A percentile compares a stretch with the other conserved stretches of the same genome.
Evolutionary conservation across 1,284 basidiomycete genomes (phyloP).

Genomic region (Neonothopanus nambi): DNA sequence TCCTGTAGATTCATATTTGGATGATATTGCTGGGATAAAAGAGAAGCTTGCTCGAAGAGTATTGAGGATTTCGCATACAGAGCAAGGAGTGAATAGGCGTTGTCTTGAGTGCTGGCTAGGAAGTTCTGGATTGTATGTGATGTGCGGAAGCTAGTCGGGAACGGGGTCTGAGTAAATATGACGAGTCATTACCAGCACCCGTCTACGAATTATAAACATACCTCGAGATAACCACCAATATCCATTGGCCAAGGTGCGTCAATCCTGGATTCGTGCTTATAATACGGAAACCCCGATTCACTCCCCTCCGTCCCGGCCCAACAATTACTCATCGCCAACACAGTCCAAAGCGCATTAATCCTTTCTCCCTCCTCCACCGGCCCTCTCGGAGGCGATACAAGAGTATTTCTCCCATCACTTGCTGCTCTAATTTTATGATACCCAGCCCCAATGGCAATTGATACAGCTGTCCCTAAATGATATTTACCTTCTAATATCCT

Average conservation of each 20-base stretch:
- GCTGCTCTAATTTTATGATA: conserved; percentile 9
- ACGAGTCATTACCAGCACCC: no score
- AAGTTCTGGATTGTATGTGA: conserved; percentile 7
- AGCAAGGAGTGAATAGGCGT: not conserved
- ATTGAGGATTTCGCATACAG: conserved; percentile 9
- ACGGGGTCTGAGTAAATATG: not conserved
- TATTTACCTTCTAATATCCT: conserved; percentile 17
- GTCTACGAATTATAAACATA: not conserved
- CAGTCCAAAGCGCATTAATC: conserved; percentile 9
- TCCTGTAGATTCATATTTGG: conserved; percentile 18
- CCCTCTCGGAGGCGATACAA: not conserved
- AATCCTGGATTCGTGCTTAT: not conserved
- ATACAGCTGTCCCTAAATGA: conserved; percentile 13
- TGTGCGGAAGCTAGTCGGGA: not conserved
- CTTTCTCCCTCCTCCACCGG: conserved; percentile 6
- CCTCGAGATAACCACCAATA: not conserved
- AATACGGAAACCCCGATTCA: not conserved
- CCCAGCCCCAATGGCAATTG: conserved; percentile 12
- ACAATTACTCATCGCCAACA: conserved; percentile 3
- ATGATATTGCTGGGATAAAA: conserved; percentile 17
- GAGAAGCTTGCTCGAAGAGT: conserved; percentile 15
- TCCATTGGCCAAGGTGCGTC: conserved; percentile 13
- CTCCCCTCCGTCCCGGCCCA: conserved; percentile 5
- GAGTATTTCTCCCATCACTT: not conserved
- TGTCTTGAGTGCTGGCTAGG: not conserved